phyloP scores from a whole-genome alignment of 352 stramenopile genomes.

The Globisporangium paroecandrum region DNA sequence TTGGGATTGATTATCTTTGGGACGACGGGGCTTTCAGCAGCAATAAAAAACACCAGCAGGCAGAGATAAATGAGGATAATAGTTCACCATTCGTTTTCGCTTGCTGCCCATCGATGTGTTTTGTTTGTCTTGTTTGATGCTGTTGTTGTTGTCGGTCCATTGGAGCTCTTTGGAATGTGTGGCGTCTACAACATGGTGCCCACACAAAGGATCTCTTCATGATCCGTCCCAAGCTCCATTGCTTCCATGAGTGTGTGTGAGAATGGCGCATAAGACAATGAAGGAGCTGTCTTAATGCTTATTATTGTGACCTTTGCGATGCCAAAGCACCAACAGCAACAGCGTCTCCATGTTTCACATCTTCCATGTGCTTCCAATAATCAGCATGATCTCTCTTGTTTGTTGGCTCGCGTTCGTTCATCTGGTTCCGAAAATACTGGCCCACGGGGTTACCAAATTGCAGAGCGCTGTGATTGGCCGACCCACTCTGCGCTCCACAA shows the following conservation, averaged over 20 bases:
- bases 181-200: constrained; percentile 10
- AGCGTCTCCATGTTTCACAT: background rate
- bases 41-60: constrained; percentile 11
- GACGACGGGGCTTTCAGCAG: constrained; percentile 20
- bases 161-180: constrained; percentile 16
- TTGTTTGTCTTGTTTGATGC: constrained; percentile 13
- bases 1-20: constrained; percentile 11
- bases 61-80: constrained; percentile 27
- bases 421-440: background rate
- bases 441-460: background rate
- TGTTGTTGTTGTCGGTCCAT: background rate
- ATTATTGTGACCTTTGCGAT: background rate
- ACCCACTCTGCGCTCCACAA: background rate
- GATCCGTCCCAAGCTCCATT: background rate
- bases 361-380: background rate
- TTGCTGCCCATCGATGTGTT: constrained; percentile 8
- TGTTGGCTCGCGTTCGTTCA: background rate
- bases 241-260: background rate
- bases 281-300: too few relatives aligned
- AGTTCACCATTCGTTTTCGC: constrained; percentile 30
- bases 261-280: too few relatives aligned
- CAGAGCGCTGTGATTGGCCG: background rate
- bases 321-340: background rate
- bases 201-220: background rate
- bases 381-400: background rate